Evolutionary conservation across 2,329 filamentous ascomycete species (phyloP), one percentile per base, ranked within the genome.

Genomic region (Aureobasidium sp.): DNA sequence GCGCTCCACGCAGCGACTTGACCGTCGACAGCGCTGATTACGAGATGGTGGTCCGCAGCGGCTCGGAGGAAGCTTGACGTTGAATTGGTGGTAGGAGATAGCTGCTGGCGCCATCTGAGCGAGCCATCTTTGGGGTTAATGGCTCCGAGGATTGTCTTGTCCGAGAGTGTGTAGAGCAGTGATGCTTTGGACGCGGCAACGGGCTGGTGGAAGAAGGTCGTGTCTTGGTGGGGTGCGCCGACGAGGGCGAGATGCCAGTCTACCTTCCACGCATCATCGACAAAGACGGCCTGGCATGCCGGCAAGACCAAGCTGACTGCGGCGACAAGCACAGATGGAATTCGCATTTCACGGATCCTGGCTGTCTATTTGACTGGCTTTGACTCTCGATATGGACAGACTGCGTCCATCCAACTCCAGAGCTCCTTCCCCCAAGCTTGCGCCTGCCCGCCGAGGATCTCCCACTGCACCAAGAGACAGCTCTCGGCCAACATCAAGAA

Each of bases 121-220:
- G 84, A 82, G 20, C 94, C 93, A 71, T 88, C 92, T 71, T 87
- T 88, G 1, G 94, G 94, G 69, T 97, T 95, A 51, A 97, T 82
- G 1, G 93, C 93, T 53, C 90, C 94, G 20, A 99, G 76, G 2
- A 97, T 84, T 41, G 87, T 85, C 53, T 91, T 82, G 63, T 97
- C 90, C 66, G 90, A 95, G 48, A 97, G 79, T 0, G 94, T 95
- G 74, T 97, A 99, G 58, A 99, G 82, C 41, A 99, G 82, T 60
- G 90, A 93, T 39, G 92, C 92, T 74, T 90, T 91, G 65, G 93
- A 92, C 68, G 87, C 84, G 65, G 84, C 82, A 70, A 88, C 83
- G 42, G 94, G 93, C 68, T 87, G 88, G 77, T 97, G 91, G 84
- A 97, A 97, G 82, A 97, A 95, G 68, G 93, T 97, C 64, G 90